Conservation (phyloP, 768 basidiomycete genomes). For the Brasilioporus rufonigricans region DNA sequence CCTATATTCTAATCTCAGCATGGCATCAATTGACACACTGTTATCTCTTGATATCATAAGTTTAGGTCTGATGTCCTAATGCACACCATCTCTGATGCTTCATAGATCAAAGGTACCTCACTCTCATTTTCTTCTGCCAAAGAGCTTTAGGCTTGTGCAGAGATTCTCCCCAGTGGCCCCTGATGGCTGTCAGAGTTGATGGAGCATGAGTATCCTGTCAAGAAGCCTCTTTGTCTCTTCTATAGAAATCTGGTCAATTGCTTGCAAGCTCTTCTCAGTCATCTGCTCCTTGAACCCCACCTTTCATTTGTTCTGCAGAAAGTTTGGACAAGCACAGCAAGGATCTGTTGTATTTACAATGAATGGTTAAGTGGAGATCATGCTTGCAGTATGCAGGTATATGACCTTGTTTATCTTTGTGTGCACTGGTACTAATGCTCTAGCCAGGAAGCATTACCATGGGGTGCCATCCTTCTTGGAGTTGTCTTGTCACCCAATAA, state of each 20-base stretch:
- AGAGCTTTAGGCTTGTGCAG: not conserved
- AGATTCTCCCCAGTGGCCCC: not conserved
- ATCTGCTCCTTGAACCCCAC: not conserved
- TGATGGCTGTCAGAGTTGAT: not conserved
- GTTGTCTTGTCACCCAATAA: not conserved
- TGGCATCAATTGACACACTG: not conserved
- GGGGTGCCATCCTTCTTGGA: not conserved
- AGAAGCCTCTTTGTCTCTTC: not conserved
- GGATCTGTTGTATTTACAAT: not conserved
- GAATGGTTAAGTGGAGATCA: not conserved
- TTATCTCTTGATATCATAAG: not conserved
- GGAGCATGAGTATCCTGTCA: not conserved
- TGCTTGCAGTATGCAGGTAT: constrained; percentile 2
- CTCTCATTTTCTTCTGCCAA: not conserved
- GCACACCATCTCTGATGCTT: not conserved
- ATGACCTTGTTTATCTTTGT: no score
- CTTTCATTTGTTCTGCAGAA: not conserved
- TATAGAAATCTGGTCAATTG: not conserved
- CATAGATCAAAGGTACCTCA: not conserved
- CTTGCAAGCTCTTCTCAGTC: not conserved
- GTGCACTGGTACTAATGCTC: not conserved
- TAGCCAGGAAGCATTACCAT: not conserved
- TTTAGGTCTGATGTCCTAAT: no score
- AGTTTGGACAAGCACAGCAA: not conserved
- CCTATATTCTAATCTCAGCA: not conserved